Percentiles rank a stretch among this genome's conserved stretches.
phyloP scores from a whole-genome alignment of 2,329 filamentous ascomycete genomes.

The Alternaria dauci region DNA sequence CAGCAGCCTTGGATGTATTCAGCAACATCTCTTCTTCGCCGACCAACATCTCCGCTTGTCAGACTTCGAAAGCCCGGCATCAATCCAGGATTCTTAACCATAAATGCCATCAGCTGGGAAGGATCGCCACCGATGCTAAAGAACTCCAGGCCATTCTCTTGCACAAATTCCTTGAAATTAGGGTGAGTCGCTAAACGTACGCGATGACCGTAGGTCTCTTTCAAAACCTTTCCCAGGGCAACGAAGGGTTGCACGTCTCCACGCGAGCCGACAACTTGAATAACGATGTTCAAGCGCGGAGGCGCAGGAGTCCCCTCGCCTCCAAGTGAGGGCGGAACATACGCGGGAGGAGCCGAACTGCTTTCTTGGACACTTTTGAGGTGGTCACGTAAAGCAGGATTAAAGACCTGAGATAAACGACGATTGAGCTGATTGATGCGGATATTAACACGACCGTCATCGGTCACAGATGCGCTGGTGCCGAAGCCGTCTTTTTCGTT shows the following conservation, averaged over 20 bases:
- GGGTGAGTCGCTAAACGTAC: constrained; percentile 41
- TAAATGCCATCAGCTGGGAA: constrained; percentile 58
- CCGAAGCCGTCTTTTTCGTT: constrained; percentile 42
- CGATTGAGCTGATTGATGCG: constrained; percentile 34
- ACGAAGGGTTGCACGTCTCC: constrained; percentile 69
- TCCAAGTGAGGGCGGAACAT: constrained; percentile 14
- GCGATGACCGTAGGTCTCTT: constrained; percentile 40
- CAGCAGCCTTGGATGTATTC: constrained; percentile 42
- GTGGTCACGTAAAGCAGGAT: constrained; percentile 23
- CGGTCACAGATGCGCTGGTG: constrained; percentile 57
- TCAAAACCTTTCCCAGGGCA: constrained; percentile 61
- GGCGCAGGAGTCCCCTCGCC: constrained; percentile 9
- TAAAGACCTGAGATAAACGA: constrained; percentile 32
- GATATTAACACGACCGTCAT: constrained; percentile 42
- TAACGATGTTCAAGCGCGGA: constrained; percentile 60
- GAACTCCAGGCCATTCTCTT: constrained; percentile 45
- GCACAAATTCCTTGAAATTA: constrained; percentile 26
- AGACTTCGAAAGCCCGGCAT: constrained; percentile 36
- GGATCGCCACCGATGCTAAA: constrained; percentile 45
- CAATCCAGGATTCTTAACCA: constrained; percentile 59
- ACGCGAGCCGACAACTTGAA: constrained; percentile 63
- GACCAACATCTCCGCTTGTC: constrained; percentile 39
- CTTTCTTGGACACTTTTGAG: constrained; percentile 22
- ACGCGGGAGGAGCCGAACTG: constrained; percentile 8
- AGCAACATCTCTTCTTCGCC: constrained; percentile 36